Conservation (phyloP, 345 rosid genomes). For the Hibiscus trionum region DNA sequence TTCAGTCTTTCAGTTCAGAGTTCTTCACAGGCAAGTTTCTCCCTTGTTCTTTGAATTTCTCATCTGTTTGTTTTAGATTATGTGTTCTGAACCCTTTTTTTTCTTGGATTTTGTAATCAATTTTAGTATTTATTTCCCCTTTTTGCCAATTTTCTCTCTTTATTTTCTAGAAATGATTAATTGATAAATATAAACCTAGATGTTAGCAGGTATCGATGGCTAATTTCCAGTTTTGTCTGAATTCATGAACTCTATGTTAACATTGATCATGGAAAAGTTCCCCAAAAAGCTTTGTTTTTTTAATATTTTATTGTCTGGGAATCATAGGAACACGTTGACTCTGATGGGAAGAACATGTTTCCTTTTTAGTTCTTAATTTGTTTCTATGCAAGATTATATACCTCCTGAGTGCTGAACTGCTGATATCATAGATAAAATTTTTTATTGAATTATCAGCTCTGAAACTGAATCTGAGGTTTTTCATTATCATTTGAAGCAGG, state of each 20-base stretch:
- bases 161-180: neutral
- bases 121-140: neutral
- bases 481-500: conserved; percentile 5
- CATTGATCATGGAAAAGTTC: neutral
- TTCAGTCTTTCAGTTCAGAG: neutral
- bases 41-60: neutral
- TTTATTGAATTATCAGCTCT: neutral
- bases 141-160: neutral
- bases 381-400: neutral
- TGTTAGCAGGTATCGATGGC: neutral
- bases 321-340: neutral
- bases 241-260: neutral
- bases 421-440: neutral
- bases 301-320: too few relatives aligned
- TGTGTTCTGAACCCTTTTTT: neutral
- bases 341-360: neutral
- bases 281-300: neutral
- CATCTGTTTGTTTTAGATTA: neutral
- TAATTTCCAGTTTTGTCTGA: neutral
- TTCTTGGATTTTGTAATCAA: neutral
- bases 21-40: conserved; percentile 10
- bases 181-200: neutral
- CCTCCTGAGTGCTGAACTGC: too few relatives aligned
- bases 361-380: neutral
- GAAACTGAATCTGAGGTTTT: neutral